Conservation (phyloP, 495 filamentous ascomycete species). For the Daldinia grandis region DNA sequence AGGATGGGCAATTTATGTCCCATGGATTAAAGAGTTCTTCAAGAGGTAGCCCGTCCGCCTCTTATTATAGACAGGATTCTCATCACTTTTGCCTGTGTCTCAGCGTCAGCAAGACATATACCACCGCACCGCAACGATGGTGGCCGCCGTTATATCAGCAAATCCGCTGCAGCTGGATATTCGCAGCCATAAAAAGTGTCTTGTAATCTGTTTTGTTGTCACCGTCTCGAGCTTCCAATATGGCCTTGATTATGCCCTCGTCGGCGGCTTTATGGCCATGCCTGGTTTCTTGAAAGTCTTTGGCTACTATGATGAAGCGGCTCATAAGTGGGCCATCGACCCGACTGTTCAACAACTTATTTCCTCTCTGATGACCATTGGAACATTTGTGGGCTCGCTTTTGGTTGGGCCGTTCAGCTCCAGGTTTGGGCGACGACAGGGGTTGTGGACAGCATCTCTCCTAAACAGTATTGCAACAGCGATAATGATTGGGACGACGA, state of each 20-base stretch:
- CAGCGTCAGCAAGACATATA: not conserved
- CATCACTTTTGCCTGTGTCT: not conserved
- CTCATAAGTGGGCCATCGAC: constrained; percentile 45
- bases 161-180: constrained; percentile 46
- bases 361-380: constrained; percentile 61
- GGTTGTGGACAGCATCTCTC: constrained; percentile 53
- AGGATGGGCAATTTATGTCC: not conserved
- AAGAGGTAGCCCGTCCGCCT: not conserved
- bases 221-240: constrained; percentile 52
- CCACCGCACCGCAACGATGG: constrained; percentile 29
- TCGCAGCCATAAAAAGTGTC: constrained; percentile 44
- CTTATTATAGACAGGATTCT: constrained; percentile 9
- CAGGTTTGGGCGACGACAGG: constrained; percentile 51
- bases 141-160: constrained; percentile 38
- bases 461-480: constrained; percentile 55
- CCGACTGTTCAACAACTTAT: constrained; percentile 60
- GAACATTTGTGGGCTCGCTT: constrained; percentile 60
- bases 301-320: constrained; percentile 49
- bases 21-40: not conserved
- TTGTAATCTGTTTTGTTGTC: constrained; percentile 49
- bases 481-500: constrained; percentile 59
- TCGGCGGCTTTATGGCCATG: constrained; percentile 55
- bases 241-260: constrained; percentile 50
- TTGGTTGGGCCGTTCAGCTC: constrained; percentile 57
- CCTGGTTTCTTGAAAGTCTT: constrained; percentile 57